These are phyloP conservation scores for Bombardia bombarda DNA, from an alignment of 495 filamentous ascomycete genomes.

Conservation along the genomic window DNA sequence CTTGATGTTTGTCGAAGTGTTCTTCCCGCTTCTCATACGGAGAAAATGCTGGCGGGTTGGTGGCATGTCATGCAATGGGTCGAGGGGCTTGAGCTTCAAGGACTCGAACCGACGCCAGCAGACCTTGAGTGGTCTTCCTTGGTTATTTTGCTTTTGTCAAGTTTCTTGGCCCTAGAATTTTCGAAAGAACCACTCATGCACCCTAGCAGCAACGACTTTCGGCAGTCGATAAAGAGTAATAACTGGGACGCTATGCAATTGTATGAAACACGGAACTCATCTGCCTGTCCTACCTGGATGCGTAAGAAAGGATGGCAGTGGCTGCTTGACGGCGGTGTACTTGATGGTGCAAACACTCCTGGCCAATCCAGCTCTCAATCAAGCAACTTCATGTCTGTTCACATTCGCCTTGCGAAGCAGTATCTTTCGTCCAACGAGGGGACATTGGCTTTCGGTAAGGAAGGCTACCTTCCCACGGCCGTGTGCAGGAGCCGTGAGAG, in stretches of 20 bases:
- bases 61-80: slow-evolving; percentile 71
- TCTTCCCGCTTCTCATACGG: slow-evolving; percentile 50
- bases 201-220: not conserved
- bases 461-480: slow-evolving; percentile 58
- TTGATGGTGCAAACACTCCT: slow-evolving; percentile 4
- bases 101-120: slow-evolving; percentile 13
- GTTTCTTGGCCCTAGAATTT: slow-evolving; percentile 33
- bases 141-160: slow-evolving; percentile 58
- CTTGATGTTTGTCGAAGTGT: slow-evolving; percentile 56
- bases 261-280: slow-evolving; percentile 35
- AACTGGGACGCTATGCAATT: slow-evolving; percentile 33
- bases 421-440: slow-evolving; percentile 53
- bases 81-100: slow-evolving; percentile 36
- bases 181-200: slow-evolving; percentile 10
- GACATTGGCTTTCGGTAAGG: slow-evolving; percentile 37
- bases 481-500: slow-evolving; percentile 41
- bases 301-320: slow-evolving; percentile 63
- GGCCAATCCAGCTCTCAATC: slow-evolving; percentile 17
- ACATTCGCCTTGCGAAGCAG: slow-evolving; percentile 34
- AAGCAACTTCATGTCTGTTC: slow-evolving; percentile 34
- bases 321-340: slow-evolving; percentile 51
- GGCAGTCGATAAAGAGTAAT: slow-evolving; percentile 5
- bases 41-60: slow-evolving; percentile 63
- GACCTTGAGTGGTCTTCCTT: slow-evolving; percentile 75
- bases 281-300: slow-evolving; percentile 58